phyloP scores from a whole-genome alignment of 2,329 filamentous ascomycete species.

The Nothomitra cinnamomea region DNA sequence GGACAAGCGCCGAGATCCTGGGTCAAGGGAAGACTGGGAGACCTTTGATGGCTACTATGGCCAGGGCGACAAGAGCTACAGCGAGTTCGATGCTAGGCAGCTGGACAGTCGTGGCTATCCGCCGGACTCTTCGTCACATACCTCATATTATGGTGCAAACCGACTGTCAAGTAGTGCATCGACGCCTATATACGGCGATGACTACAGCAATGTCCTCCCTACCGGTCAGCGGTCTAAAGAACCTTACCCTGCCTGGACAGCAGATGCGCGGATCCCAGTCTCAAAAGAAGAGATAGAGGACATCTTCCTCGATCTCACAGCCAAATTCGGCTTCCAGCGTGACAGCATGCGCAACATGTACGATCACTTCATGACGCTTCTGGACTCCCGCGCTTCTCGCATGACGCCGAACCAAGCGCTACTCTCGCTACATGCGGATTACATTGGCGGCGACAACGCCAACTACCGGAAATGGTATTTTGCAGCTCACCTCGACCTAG shows the following conservation, averaged over 20 bases:
- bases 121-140: constrained; percentile 46
- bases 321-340: constrained; percentile 96
- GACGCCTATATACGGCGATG: constrained; percentile 93
- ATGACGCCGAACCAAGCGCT: constrained; percentile 98
- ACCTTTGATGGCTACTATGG: constrained; percentile 99
- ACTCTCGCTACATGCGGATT: constrained; percentile 87
- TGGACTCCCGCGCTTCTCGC: constrained; percentile 89
- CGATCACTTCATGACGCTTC: constrained; percentile 89
- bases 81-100: constrained; percentile 73
- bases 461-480: constrained; percentile 99
- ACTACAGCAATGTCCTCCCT: constrained; percentile 79
- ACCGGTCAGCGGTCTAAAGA: constrained; percentile 85
- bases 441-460: constrained; percentile 95
- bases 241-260: constrained; percentile 95
- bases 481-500: constrained; percentile 85
- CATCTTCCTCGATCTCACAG: constrained; percentile 85
- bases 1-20: constrained; percentile 49
- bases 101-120: constrained; percentile 62
- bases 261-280: constrained; percentile 88
- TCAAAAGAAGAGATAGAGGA: constrained; percentile 98
- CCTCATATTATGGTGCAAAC: constrained; percentile 87
- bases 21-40: constrained; percentile 94
- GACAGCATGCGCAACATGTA: constrained; percentile 99
- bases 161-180: constrained; percentile 95
- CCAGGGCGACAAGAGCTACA: constrained; percentile 89